These are phyloP conservation scores for Ophiocordyceps camponoti-rufipedis DNA, from an alignment of 2,329 filamentous ascomycete species.

Conservation along the genomic window DNA sequence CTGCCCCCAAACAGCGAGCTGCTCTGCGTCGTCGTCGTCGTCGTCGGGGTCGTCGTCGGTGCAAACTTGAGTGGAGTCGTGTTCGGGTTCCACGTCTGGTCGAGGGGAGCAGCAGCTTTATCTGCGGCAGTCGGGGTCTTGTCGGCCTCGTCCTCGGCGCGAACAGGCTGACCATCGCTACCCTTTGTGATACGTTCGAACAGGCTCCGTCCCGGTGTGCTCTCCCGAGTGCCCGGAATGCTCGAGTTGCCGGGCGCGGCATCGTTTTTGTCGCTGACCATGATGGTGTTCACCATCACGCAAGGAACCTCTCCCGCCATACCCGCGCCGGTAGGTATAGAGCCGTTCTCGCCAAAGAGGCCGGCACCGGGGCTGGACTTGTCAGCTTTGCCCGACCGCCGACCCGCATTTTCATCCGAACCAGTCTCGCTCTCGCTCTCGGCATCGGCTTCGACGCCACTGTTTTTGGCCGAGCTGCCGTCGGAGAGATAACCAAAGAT, in stretches of 20 bases:
- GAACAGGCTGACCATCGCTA: slow-evolving; percentile 29
- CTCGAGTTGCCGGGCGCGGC: slow-evolving; percentile 12
- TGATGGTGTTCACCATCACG: neutral
- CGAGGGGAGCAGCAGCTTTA: slow-evolving; percentile 11
- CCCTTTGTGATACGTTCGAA: slow-evolving; percentile 37
- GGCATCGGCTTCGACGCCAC: slow-evolving; percentile 27
- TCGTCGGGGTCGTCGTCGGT: slow-evolving; percentile 11
- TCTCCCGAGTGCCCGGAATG: slow-evolving; percentile 23
- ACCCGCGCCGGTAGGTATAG: slow-evolving; percentile 8
- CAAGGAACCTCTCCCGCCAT: slow-evolving; percentile 1
- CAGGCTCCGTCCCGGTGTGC: slow-evolving; percentile 28
- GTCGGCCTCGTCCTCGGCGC: slow-evolving; percentile 12
- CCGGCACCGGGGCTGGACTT: slow-evolving; percentile 24
- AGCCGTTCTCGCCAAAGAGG: slow-evolving; percentile 20
- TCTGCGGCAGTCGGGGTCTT: slow-evolving; percentile 7
- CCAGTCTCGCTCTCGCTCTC: slow-evolving; percentile 28
- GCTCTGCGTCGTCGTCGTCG: slow-evolving; percentile 9
- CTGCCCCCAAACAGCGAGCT: slow-evolving; percentile 14
- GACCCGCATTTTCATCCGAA: slow-evolving; percentile 21
- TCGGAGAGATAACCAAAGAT: slow-evolving; percentile 44
- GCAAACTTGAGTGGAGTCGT: slow-evolving; percentile 38
- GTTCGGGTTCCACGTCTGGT: slow-evolving; percentile 24
- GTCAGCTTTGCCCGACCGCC: slow-evolving; percentile 21
- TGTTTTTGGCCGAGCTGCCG: slow-evolving; percentile 34
- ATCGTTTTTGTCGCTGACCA: slow-evolving; percentile 1